phyloP scores from a whole-genome alignment of 1,284 basidiomycete genomes.

The Puccinia novopanici region DNA sequence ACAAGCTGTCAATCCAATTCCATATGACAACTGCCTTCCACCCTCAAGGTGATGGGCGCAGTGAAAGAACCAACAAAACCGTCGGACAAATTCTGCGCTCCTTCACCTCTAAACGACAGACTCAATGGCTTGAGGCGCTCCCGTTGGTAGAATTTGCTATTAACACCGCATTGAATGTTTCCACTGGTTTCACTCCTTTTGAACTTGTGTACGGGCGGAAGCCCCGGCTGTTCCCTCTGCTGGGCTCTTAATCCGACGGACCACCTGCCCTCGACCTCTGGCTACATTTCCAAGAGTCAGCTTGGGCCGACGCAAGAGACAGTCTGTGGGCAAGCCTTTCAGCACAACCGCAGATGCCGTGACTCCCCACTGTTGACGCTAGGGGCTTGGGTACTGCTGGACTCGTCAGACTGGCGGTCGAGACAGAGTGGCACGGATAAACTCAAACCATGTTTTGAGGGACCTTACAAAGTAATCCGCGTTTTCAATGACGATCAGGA shows the following conservation, averaged over 20 bases:
- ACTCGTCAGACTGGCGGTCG: not conserved
- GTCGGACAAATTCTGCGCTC: conserved; percentile 55
- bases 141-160: conserved; percentile 51
- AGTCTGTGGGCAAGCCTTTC: not conserved
- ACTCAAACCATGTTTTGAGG: not conserved
- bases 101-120: conserved; percentile 54
- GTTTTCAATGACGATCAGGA: not conserved
- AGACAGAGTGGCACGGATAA: not conserved
- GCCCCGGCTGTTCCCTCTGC: conserved; percentile 51
- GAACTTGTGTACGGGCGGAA: conserved; percentile 52
- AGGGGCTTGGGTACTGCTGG: not conserved
- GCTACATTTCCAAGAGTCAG: not conserved
- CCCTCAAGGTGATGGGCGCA: conserved; percentile 54
- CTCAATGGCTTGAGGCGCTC: conserved; percentile 51
- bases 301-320: not conserved
- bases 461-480: not conserved
- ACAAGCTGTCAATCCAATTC: not conserved
- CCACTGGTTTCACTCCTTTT: conserved; percentile 52
- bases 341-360: not conserved
- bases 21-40: conserved; percentile 51
- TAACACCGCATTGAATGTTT: conserved; percentile 51
- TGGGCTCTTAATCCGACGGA: not conserved
- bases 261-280: not conserved
- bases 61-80: conserved; percentile 56
- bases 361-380: not conserved